Percentiles rank a stretch among this genome's conserved stretches.
phyloP scores from a whole-genome alignment of 1,139 yeast genomes.

The Arxiozyma slooffiae region DNA sequence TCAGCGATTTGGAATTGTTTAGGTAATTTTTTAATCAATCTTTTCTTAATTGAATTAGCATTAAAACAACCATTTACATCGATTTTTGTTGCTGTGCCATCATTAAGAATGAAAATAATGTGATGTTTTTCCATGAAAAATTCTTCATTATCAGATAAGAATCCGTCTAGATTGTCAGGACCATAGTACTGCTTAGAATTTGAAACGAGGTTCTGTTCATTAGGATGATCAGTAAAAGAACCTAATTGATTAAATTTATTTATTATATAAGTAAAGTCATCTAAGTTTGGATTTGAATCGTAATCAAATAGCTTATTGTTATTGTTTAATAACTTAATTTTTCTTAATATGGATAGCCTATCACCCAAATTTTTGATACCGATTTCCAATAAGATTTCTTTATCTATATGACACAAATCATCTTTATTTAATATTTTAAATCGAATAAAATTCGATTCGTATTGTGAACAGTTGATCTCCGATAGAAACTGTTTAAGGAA shows the following conservation, averaged over 20 bases:
- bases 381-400: conserved; percentile 56
- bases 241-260: conserved; percentile 14
- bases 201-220: background rate
- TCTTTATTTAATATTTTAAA: conserved; percentile 47
- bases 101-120: conserved; percentile 61
- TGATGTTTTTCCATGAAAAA: conserved; percentile 35
- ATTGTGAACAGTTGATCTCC: conserved; percentile 17
- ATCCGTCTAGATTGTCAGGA: background rate
- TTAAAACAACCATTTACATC: conserved; percentile 73
- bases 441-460: conserved; percentile 33
- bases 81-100: conserved; percentile 65
- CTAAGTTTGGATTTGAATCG: conserved; percentile 8
- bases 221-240: background rate
- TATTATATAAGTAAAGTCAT: conserved; percentile 10
- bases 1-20: conserved; percentile 18
- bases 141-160: conserved; percentile 17
- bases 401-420: conserved; percentile 40
- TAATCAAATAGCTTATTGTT: conserved; percentile 9
- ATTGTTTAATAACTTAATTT: conserved; percentile 11
- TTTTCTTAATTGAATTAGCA: conserved; percentile 68
- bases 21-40: conserved; percentile 55
- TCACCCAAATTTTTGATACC: conserved; percentile 80
- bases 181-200: too few species aligned
- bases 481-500: conserved; percentile 18
- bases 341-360: conserved; percentile 35